Percentiles rank a stretch among this genome's conserved stretches.
Evolutionary conservation across 2,329 filamentous ascomycete genomes (phyloP).

Genomic region (Xylaria sp.): DNA sequence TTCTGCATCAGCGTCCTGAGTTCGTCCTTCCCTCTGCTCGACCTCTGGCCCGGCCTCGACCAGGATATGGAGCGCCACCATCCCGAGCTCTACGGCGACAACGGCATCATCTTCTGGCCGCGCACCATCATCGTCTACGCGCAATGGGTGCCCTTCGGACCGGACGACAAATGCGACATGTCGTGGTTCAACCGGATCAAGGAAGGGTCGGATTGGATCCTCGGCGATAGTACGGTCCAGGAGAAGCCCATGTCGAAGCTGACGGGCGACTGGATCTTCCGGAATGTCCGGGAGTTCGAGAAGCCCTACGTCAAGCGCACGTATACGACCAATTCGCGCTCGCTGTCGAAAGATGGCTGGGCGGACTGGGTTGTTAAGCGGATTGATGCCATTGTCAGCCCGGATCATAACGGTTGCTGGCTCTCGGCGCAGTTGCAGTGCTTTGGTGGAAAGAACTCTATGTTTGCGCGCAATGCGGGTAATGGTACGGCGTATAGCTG

Average conservation of each 20-base stretch:
- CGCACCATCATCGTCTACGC: constrained; percentile 42
- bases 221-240: constrained; percentile 32
- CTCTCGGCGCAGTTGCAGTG: constrained; percentile 42
- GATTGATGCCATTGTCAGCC: constrained; percentile 36
- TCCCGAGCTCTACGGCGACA: constrained; percentile 35
- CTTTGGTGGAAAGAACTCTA: constrained; percentile 41
- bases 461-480: constrained; percentile 36
- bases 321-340: constrained; percentile 39
- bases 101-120: constrained; percentile 36
- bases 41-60: constrained; percentile 33
- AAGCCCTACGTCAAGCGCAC: constrained; percentile 46
- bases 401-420: constrained; percentile 37
- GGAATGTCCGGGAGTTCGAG: constrained; percentile 41
- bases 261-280: constrained; percentile 43
- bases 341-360: constrained; percentile 38
- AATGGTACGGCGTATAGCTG: constrained; percentile 46
- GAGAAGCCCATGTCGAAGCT: constrained; percentile 42
- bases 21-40: constrained; percentile 35
- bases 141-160: constrained; percentile 41
- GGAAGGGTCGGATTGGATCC: constrained; percentile 37
- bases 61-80: constrained; percentile 34
- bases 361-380: constrained; percentile 34
- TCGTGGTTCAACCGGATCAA: constrained; percentile 31
- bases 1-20: constrained; percentile 44
- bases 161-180: constrained; percentile 34